Base-by-base conservation (phyloP, 202 grass and related monocot genomes). In the Panicum virgatum region DNA sequence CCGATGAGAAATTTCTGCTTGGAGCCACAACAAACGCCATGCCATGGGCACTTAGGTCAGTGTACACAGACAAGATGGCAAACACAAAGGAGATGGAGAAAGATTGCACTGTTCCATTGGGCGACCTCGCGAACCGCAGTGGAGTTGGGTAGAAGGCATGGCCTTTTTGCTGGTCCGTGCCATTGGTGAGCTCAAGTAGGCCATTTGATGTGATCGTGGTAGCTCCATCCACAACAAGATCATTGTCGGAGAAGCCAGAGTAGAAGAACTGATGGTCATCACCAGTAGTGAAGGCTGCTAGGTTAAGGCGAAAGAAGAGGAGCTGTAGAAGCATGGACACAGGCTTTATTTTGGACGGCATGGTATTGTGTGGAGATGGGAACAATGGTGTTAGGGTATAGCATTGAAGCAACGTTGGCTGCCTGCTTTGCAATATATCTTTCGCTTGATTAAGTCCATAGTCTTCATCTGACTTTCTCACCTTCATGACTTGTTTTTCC, bases 61-160 rank as follows among this genome's bases (percentile, higher is more conserved):
- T 27, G 43, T 71, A 71, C 0, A 71, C 43, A 0, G 43, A 71
- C 25, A 48, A 0, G 22, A 71, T 48, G 15, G 67, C 82, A 8
- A 70, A 85, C 27, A 61, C 82, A 37, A 78, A 85, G 6, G 82
- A 69, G 1, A 64, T 75, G 19, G 74, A 85, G 74, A 85, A 85
- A 73, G 82, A 78, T 42, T 51, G 44, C 20, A 78, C 30, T 7
- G 25, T 30, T 47, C 67, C 67, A 19, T 71, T 71, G 8, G 43
- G 67, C 7, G 43, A 71, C 7, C 67, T 71, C 14, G 25, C 9
- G 25, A 71, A 71, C 25, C 0, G 67, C 43, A 71, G 25, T 6
- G 67, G 67, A 19, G 43, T 71, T 18, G 67, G 67, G 67, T 71
- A 48, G 67, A 71, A 71, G 26, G 66, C 66, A 29, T 73, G 79